Conservation (phyloP, 495 filamentous ascomycete species). For the Massariosphaeria phaeospora region DNA sequence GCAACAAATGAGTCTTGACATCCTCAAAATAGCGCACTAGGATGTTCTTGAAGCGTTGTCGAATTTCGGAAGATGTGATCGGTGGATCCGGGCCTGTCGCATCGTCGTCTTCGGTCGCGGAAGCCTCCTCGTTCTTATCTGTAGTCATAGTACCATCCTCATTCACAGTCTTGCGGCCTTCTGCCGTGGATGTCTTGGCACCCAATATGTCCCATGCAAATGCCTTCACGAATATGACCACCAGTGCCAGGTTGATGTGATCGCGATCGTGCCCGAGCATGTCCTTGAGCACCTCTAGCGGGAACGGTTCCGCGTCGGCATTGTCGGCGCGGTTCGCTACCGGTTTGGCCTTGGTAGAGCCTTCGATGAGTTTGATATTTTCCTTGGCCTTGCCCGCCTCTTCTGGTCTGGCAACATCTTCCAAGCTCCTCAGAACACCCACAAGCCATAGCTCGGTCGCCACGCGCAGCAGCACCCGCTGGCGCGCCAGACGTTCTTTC, state of each 20-base stretch:
- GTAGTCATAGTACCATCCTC: constrained; percentile 70
- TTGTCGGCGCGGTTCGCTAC: constrained; percentile 35
- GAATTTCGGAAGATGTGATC: constrained; percentile 68
- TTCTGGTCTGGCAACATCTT: constrained; percentile 82
- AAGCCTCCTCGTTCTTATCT: constrained; percentile 48
- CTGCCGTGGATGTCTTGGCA: constrained; percentile 58
- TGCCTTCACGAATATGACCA: constrained; percentile 90
- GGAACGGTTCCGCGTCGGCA: constrained; percentile 68
- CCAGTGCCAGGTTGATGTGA: constrained; percentile 81
- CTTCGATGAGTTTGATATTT: constrained; percentile 44
- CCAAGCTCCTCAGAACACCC: constrained; percentile 76
- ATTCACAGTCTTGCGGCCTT: constrained; percentile 77
- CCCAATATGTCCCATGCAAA: constrained; percentile 96
- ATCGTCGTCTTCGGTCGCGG: constrained; percentile 44
- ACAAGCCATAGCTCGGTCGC: constrained; percentile 97
- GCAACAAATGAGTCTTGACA: constrained; percentile 79
- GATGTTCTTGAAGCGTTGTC: constrained; percentile 81
- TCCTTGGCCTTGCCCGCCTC: constrained; percentile 65
- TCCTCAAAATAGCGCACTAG: constrained; percentile 89
- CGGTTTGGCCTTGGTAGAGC: constrained; percentile 50
- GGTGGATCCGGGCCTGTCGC: constrained; percentile 57
- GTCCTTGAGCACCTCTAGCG: constrained; percentile 93
- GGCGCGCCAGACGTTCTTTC: constrained; percentile 82
- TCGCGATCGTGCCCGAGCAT: constrained; percentile 89
- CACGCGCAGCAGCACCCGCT: constrained; percentile 79